Conservation (phyloP, 148 eudicot genomes). For the Diospyros lotus region DNA sequence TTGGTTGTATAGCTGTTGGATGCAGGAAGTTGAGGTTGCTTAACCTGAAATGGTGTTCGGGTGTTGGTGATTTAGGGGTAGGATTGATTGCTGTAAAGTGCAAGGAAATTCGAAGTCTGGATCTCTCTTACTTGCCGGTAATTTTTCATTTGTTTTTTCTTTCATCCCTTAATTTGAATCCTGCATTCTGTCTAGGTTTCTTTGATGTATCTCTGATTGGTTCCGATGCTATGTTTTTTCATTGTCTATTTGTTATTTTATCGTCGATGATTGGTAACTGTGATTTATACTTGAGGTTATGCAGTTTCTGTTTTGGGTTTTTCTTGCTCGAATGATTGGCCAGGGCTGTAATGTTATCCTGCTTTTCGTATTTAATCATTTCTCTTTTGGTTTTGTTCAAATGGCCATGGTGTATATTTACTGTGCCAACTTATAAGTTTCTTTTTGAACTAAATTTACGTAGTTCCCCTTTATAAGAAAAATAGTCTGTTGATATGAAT, state of each 20-base stretch:
- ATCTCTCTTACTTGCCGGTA: constrained; percentile 96
- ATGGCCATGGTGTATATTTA: not conserved
- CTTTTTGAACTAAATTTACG: not conserved
- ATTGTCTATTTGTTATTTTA: too few species aligned
- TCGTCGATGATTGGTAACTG: not conserved
- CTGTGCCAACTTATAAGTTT: not conserved
- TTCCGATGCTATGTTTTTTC: not conserved
- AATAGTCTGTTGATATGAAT: not conserved
- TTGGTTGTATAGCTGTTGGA: constrained; percentile 95
- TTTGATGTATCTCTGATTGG: not conserved
- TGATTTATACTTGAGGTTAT: not conserved
- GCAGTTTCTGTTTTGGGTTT: not conserved
- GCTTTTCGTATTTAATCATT: not conserved
- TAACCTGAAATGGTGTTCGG: constrained; percentile 84
- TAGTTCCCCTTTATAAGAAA: not conserved
- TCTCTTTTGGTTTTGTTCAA: not conserved
- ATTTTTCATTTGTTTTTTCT: not conserved
- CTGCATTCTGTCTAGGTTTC: not conserved
- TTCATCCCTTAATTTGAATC: not conserved
- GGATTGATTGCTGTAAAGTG: constrained; percentile 89
- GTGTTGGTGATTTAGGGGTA: constrained; percentile 90
- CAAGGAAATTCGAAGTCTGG: constrained; percentile 60
- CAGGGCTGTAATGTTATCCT: not conserved
- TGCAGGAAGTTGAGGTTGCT: constrained; percentile 66
- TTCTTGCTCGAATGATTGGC: not conserved